Base-by-base conservation (phyloP, 2,329 filamentous ascomycete species). In the Plectosphaerella plurivora region DNA sequence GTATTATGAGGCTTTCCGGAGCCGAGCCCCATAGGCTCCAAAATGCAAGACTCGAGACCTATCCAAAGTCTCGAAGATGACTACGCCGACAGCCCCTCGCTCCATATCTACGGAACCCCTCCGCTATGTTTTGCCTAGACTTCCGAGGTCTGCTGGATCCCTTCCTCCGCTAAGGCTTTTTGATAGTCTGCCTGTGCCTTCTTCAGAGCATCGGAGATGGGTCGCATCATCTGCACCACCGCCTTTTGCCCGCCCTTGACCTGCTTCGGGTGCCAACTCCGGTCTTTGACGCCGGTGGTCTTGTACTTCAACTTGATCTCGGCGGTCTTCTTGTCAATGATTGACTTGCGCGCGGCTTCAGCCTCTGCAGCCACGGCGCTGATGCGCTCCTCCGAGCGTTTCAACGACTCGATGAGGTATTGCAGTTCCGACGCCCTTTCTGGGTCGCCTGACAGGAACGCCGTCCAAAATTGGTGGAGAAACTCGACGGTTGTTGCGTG, bases 401-500 rank as follows among this genome's bases (percentile, higher is more conserved):
- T 82, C 14, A 99, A 77, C 10, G 91, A 93, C 65, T 96, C 89
- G 8, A 88, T 85, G 46, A 97, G 79, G 56, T 89, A 91, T 7
- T 86, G 84, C 14, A 97, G 78, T 69, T 99, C 93, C 42, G 79
- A 78, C 1, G 90, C 89, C 35, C 90, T 86, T 54, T 90, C 86
- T 1, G 89, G 73, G 64, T 97, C 90, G 14, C 92, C 93, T 0
- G 92, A 97, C 24, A 96, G 78, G 64, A 96, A 99, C 0, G 92
- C 85, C 35, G 83, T 81, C 93, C 93, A 99, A 73, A 99, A 99
- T 68, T 97, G 95, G 61, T 93, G 89, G n/a, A 99, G 75, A 63
- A 97, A 99, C 65, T 99, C 94, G 37, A 89, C 87, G 0, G 91
- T 95, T 0, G 94, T 99, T 50, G 92, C 92, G 66, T 97, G 91